phyloP scores from a whole-genome alignment of 2,329 filamentous ascomycete genomes.

The Cytospora leucostoma region DNA sequence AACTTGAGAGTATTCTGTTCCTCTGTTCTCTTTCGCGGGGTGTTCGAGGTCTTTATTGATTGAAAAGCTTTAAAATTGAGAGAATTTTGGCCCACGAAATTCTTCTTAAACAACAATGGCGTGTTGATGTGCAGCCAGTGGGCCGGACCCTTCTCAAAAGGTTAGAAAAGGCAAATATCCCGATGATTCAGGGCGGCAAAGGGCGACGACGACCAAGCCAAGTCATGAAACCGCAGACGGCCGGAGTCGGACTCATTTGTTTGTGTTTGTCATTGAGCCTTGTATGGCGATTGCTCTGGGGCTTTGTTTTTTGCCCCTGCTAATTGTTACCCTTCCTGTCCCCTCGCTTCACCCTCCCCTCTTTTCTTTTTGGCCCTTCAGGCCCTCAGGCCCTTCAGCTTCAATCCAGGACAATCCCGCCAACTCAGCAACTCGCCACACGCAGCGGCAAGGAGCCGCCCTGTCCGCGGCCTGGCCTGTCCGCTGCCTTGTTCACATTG shows the following conservation, averaged over 20 bases:
- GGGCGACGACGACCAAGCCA: neutral
- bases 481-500: too few species aligned
- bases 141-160: constrained; percentile 25
- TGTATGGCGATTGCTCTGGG: too few species aligned
- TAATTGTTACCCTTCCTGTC: too few species aligned
- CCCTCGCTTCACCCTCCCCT: neutral
- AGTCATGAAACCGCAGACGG: neutral
- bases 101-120: neutral
- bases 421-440: neutral
- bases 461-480: too few species aligned
- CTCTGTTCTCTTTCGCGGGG: neutral
- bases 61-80: neutral
- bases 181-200: constrained; percentile 5
- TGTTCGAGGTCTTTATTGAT: neutral
- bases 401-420: neutral
- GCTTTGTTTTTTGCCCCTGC: too few species aligned
- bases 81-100: neutral
- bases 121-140: constrained; percentile 20
- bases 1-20: neutral
- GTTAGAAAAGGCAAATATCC: constrained; percentile 27
- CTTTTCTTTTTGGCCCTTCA: neutral
- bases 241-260: neutral
- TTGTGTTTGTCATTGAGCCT: neutral
- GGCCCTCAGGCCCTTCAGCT: too few species aligned
- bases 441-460: too few species aligned